A percentile compares a stretch with the other conserved stretches of the same genome.
phyloP scores from a whole-genome alignment of 305 asterid species.

The Solanum hybrid region DNA sequence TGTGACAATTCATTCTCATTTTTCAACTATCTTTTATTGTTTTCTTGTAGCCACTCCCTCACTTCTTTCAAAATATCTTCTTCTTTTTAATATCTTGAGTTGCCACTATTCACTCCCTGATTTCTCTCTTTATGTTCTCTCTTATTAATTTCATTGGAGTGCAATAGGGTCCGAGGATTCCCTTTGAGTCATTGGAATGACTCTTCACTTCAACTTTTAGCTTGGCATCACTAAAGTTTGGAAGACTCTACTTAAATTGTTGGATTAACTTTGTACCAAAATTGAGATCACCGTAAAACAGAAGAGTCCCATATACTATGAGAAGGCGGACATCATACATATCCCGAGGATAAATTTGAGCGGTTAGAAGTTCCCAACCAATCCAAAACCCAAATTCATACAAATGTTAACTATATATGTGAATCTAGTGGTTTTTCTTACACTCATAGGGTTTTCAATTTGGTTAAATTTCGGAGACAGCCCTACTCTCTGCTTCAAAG shows the following conservation, averaged over 20 bases:
- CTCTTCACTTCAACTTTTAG: too few species aligned
- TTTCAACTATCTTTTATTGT: not conserved
- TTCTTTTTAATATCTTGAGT: not conserved
- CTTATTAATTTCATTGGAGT: not conserved
- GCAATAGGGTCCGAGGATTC: not conserved
- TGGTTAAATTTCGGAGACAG: not conserved
- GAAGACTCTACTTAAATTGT: too few species aligned
- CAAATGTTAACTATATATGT: not conserved
- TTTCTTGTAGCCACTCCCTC: not conserved
- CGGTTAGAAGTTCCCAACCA: not conserved
- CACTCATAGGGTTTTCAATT: not conserved
- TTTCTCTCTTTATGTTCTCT: too few species aligned
- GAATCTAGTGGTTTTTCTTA: not conserved
- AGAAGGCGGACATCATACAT: not conserved
- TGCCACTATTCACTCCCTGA: not conserved
- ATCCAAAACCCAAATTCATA: not conserved
- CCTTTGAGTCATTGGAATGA: not conserved
- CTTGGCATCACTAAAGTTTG: too few species aligned
- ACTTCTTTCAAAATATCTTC: not conserved
- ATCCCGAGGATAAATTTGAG: not conserved
- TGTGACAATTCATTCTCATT: not conserved
- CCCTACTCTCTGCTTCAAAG: not conserved
- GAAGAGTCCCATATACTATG: not conserved
- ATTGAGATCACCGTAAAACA: not conserved
- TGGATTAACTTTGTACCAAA: too few species aligned